Conservation (phyloP, 331 rosid species). For the Quercus lobata region DNA sequence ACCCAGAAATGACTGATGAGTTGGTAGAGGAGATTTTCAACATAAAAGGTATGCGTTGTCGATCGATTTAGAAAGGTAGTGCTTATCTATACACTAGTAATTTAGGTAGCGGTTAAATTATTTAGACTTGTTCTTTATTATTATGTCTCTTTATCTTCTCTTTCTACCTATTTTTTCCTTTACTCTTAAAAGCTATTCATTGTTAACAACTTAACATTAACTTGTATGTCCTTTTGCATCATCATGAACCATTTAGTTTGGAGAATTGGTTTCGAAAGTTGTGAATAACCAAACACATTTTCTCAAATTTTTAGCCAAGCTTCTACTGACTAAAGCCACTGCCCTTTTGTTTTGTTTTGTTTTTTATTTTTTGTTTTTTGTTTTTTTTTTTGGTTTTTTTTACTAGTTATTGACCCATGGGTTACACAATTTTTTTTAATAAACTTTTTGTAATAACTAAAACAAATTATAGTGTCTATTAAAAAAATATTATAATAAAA, state of each 20-base stretch:
- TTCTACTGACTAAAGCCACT: too few species aligned
- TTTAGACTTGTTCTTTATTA: too few species aligned
- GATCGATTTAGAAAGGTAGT: neutral
- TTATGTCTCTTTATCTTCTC: neutral
- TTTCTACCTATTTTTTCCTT: neutral
- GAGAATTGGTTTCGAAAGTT: neutral
- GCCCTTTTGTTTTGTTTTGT: too few species aligned
- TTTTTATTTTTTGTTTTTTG: too few species aligned
- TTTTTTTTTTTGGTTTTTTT: too few species aligned
- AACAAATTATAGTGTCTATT: too few species aligned
- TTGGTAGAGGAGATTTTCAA: constrained; percentile 36
- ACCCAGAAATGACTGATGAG: neutral
- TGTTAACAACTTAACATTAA: neutral
- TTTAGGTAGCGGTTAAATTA: neutral
- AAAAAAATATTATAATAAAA: too few species aligned
- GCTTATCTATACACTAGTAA: constrained; percentile 13
- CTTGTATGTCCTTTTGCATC: neutral
- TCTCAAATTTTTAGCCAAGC: too few species aligned
- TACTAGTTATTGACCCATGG: too few species aligned
- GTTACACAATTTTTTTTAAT: too few species aligned
- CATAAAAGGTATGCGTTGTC: constrained; percentile 22
- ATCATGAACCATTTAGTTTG: neutral
- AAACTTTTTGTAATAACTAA: too few species aligned
- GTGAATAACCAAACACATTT: too few species aligned
- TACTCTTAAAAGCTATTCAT: neutral